Evolutionary conservation across 83 land plant species (phyloP).

Genomic region (Thuja plicata): DNA sequence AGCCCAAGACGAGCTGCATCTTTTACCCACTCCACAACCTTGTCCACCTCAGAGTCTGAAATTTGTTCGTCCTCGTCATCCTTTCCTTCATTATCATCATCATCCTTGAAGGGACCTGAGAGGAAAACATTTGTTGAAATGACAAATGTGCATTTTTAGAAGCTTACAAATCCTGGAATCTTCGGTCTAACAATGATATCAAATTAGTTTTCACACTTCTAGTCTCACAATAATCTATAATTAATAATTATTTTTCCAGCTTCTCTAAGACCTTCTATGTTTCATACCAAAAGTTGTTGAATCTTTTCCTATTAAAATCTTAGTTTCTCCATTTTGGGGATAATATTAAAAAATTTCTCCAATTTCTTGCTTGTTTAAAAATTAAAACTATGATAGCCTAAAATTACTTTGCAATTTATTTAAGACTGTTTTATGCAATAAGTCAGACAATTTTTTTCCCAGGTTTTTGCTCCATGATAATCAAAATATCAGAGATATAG

Average conservation of each 20-base stretch:
- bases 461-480: background rate
- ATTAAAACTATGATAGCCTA: background rate
- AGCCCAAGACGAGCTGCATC: slow-evolving; percentile 16
- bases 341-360: background rate
- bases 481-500: too few relatives aligned
- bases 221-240: too few relatives aligned
- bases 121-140: background rate
- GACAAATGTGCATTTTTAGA: background rate
- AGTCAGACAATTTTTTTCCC: background rate
- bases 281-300: too few relatives aligned
- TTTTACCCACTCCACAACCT: slow-evolving; percentile 17
- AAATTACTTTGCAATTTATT: background rate
- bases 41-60: slow-evolving; percentile 16
- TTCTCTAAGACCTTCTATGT: too few relatives aligned
- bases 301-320: too few relatives aligned
- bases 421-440: background rate
- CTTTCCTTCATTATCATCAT: background rate
- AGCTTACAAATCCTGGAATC: background rate
- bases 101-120: background rate
- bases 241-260: too few relatives aligned
- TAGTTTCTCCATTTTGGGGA: background rate
- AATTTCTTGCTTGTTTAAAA: too few relatives aligned
- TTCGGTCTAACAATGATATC: background rate
- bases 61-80: background rate
- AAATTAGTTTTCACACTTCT: background rate